Evolutionary conservation across 495 filamentous ascomycete species (phyloP).

Genomic region (Sporormia fimetaria): DNA sequence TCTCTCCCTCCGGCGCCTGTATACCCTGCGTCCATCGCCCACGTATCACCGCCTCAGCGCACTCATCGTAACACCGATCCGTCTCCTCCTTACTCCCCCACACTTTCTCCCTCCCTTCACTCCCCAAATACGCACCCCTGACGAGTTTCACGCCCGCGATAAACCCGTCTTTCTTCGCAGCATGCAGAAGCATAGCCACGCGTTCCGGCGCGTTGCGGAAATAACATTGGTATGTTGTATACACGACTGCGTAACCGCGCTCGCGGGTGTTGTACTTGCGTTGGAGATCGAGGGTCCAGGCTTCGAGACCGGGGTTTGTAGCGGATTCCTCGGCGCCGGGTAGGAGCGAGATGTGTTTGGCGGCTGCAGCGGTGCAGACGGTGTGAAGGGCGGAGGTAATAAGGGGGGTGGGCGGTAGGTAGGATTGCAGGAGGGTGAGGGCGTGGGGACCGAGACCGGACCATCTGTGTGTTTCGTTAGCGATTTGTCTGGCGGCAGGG

Average conservation of each 20-base stretch:
- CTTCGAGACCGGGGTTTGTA: conserved; percentile 72
- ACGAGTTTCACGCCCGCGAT: conserved; percentile 86
- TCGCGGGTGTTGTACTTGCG: conserved; percentile 57
- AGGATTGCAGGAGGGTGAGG: conserved; percentile 48
- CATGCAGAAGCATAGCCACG: conserved; percentile 54
- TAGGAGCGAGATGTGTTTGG: conserved; percentile 60
- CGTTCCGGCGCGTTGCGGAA: conserved; percentile 56
- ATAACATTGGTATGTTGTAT: conserved; percentile 76
- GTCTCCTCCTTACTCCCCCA: conserved; percentile 77
- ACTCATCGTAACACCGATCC: conserved; percentile 51
- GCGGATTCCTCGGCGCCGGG: conserved; percentile 83
- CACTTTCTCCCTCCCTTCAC: conserved; percentile 67
- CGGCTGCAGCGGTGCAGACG: conserved; percentile 65
- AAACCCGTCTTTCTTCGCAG: conserved; percentile 55
- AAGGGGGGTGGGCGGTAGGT: conserved; percentile 45
- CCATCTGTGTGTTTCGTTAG: conserved; percentile 39
- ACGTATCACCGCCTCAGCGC: conserved; percentile 45
- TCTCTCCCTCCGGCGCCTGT: conserved; percentile 31
- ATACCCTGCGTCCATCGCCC: conserved; percentile 38
- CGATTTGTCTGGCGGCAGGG: background rate
- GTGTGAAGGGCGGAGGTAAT: conserved; percentile 59
- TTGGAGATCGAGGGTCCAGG: conserved; percentile 72
- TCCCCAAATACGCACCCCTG: conserved; percentile 76
- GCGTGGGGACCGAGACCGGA: conserved; percentile 80
- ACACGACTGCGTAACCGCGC: conserved; percentile 50